Base-by-base conservation (phyloP, 768 basidiomycete genomes). In the Pleurotus sapidus region DNA sequence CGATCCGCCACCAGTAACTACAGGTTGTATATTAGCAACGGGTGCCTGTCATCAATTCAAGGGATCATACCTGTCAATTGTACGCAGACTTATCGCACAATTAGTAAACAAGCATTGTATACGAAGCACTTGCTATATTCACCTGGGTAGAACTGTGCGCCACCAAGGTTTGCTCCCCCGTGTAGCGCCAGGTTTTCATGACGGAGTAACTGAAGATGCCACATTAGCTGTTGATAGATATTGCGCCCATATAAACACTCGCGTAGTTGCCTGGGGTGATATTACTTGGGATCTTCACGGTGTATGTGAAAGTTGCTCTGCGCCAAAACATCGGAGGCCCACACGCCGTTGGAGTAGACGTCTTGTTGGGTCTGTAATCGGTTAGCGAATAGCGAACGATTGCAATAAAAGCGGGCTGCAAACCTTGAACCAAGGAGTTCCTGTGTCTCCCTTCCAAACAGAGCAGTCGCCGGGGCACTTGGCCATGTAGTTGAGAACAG, bases 161-260 rank as follows among this genome's bases (percentile, higher is more conserved):
- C 73, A 20, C 70, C 70, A 47, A 65, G 25, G 39, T 64, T 70
- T 15, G 60, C 58, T 15, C 66, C 74, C 12, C 61, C 72, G 55
- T 75, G 74, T 48, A 75, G 57, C 12, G 74, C 73, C n/a, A 75
- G 66, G 46, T 74, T 72, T 61, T 75, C 73, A 54, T 75, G 74
- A 6, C 73, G 71, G 34, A 75, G 66, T 38, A 75, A 63, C 71
- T 74, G 49, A 14, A 6, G 53, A 47, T 23, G 11, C 3, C 1
- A 34, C 11, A 8, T 9, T 38, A 8, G 15, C 5, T 3, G 34
- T 39, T n/a, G 17, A 15, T 55, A 25, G 54, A 37, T 8, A 43
- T 17, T 5, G 7, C 1, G 17, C 12, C 0, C 24, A 3, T 38
- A 20, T n/a, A 48, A 27, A 6, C 20, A 61, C 72, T 55, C 38